Conservation (phyloP, 768 basidiomycete genomes). For the Gymnopilus dilepis region DNA sequence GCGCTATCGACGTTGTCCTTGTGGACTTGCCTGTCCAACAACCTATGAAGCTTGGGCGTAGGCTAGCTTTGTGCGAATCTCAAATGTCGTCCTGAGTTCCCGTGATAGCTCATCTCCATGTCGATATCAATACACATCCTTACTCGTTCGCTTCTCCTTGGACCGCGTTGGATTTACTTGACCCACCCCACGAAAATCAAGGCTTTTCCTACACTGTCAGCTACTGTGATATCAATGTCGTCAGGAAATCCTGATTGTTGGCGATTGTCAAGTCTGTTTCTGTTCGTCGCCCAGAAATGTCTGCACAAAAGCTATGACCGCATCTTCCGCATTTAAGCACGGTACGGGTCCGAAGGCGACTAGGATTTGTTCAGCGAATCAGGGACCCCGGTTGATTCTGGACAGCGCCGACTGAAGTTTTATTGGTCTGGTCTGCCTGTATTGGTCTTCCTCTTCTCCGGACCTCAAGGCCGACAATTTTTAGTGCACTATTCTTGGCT, state of each 20-base stretch:
- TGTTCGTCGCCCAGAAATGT: neutral
- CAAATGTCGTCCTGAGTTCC: neutral
- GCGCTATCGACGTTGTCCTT: neutral
- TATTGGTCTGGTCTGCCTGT: neutral
- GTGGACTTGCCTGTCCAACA: neutral
- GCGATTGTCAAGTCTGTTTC: neutral
- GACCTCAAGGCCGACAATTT: neutral
- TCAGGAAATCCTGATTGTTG: neutral
- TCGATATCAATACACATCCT: slow-evolving; percentile 1
- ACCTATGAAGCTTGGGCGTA: neutral
- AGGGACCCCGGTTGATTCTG: neutral
- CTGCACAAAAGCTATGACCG: neutral
- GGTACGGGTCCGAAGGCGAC: neutral
- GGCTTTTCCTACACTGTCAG: neutral
- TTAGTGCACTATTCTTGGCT: neutral
- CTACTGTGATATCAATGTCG: neutral
- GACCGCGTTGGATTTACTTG: neutral
- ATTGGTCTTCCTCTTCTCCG: neutral
- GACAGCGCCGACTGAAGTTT: neutral
- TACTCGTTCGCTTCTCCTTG: neutral
- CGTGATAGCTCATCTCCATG: neutral
- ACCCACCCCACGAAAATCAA: slow-evolving; percentile 6
- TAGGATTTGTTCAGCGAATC: neutral
- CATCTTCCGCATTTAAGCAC: neutral
- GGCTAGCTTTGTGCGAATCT: neutral